Evolutionary conservation across 1,284 basidiomycete species (phyloP).

Genomic region (Neolentinus lepideus): DNA sequence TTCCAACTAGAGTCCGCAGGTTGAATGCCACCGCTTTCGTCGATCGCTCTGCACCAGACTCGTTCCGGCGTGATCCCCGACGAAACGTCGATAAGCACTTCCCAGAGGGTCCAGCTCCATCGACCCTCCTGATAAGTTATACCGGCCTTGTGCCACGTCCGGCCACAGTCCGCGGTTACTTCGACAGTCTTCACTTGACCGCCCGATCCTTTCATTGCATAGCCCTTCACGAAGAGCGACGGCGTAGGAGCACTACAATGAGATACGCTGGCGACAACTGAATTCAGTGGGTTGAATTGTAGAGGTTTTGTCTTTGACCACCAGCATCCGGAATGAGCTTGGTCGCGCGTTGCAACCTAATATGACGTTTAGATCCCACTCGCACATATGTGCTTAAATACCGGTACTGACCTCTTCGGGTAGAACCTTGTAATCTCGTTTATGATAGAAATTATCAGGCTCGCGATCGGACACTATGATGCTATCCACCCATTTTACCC

Average conservation of each 20-base stretch:
- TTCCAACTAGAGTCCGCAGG: slow-evolving; percentile 46
- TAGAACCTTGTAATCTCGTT: slow-evolving; percentile 59
- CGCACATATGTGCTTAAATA: too few species aligned
- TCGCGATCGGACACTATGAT: slow-evolving; percentile 46
- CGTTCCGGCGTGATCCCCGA: slow-evolving; percentile 11
- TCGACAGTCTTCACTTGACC: slow-evolving; percentile 42
- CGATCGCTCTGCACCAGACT: slow-evolving; percentile 34
- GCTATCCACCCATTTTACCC: slow-evolving; percentile 74
- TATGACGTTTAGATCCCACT: background rate
- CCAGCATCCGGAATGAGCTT: slow-evolving; percentile 31
- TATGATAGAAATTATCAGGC: slow-evolving; percentile 62
- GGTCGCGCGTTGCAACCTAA: background rate
- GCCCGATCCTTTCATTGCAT: slow-evolving; percentile 44
- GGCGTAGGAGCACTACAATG: slow-evolving; percentile 19
- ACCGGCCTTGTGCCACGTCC: slow-evolving; percentile 39
- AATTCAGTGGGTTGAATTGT: slow-evolving; percentile 56
- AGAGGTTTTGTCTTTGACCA: slow-evolving; percentile 49
- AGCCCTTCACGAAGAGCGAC: slow-evolving; percentile 43
- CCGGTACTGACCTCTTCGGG: slow-evolving; percentile 41
- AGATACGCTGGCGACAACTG: slow-evolving; percentile 41
- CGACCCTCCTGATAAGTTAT: slow-evolving; percentile 55
- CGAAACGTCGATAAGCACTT: slow-evolving; percentile 30
- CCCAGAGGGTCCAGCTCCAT: slow-evolving; percentile 72
- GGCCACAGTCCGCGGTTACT: slow-evolving; percentile 43
- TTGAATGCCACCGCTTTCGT: slow-evolving; percentile 36